Conservation (phyloP, 2,329 filamentous ascomycete species). For the Didymosphaeria variabile region DNA sequence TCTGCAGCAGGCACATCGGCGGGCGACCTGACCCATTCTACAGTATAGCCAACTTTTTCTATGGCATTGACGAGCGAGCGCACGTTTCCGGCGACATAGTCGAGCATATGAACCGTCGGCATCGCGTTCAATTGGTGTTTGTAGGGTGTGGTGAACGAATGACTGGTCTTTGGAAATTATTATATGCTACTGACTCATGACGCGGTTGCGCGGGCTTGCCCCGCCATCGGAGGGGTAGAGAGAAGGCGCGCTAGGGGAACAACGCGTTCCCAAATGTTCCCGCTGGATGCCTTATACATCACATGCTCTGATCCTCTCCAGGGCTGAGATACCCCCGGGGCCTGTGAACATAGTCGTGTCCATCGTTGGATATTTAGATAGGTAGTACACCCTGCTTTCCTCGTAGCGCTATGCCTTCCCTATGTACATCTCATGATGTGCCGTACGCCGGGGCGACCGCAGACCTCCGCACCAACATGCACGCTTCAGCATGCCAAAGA, state of each 20-base stretch:
- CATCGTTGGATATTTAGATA: slow-evolving; percentile 5
- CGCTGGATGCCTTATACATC: neutral
- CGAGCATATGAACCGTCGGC: slow-evolving; percentile 79
- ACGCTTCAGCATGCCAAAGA: slow-evolving; percentile 43
- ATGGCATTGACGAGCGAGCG: slow-evolving; percentile 97
- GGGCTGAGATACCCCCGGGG: no score
- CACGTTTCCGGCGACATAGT: slow-evolving; percentile 97
- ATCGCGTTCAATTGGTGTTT: slow-evolving; percentile 54
- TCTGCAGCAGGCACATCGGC: slow-evolving; percentile 86
- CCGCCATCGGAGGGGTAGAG: slow-evolving; percentile 14
- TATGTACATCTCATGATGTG: slow-evolving; percentile 48
- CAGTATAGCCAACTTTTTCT: slow-evolving; percentile 90
- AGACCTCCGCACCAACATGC: slow-evolving; percentile 32
- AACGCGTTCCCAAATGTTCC: neutral
- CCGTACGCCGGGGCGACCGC: slow-evolving; percentile 43
- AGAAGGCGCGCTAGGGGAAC: neutral
- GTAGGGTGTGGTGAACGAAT: neutral
- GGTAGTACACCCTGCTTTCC: slow-evolving; percentile 17
- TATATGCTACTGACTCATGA: slow-evolving; percentile 14
- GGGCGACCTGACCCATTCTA: slow-evolving; percentile 89
- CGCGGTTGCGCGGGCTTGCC: slow-evolving; percentile 11
- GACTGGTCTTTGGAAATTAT: slow-evolving; percentile 13
- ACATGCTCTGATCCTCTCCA: neutral
- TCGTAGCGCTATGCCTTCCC: slow-evolving; percentile 22
- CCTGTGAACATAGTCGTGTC: slow-evolving; percentile 14